Conservation (phyloP, 1,284 basidiomycete genomes). For the Acaromyces ingoldii region DNA sequence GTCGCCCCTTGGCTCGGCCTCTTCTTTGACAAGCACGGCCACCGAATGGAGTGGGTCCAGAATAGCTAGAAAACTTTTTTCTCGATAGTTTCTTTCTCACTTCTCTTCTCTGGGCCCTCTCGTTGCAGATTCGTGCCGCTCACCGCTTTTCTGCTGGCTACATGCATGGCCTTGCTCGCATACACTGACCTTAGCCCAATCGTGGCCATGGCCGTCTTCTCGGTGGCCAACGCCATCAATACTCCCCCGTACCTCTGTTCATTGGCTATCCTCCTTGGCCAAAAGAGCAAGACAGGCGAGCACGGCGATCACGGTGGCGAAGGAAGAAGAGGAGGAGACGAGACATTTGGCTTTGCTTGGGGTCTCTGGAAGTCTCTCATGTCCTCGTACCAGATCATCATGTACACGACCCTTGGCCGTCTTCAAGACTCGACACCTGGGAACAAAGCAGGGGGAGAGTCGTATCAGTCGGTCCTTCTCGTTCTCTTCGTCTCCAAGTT, state of each 20-base stretch:
- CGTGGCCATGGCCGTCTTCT: constrained; percentile 50
- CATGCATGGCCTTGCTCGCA: constrained; percentile 53
- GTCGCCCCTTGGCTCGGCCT: constrained; percentile 52
- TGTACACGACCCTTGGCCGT: constrained; percentile 53
- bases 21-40: constrained; percentile 27
- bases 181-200: constrained; percentile 53
- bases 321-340: no score
- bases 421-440: constrained; percentile 53
- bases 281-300: no score
- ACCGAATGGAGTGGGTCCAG: constrained; percentile 38
- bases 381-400: constrained; percentile 48
- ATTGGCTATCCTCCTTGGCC: constrained; percentile 53
- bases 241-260: constrained; percentile 52
- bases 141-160: constrained; percentile 50
- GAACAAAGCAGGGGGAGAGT: no score
- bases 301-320: no score
- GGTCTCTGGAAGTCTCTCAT: constrained; percentile 54
- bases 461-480: constrained; percentile 52
- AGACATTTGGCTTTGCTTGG: constrained; percentile 53
- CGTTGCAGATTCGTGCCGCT: constrained; percentile 11
- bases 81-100: no score
- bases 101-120: no score
- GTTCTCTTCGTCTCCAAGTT: constrained; percentile 54
- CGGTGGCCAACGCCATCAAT: constrained; percentile 52
- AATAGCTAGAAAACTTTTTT: background rate